Evolutionary conservation across 257 asterid species (phyloP).

Genomic region (Gynochthodes officinalis): DNA sequence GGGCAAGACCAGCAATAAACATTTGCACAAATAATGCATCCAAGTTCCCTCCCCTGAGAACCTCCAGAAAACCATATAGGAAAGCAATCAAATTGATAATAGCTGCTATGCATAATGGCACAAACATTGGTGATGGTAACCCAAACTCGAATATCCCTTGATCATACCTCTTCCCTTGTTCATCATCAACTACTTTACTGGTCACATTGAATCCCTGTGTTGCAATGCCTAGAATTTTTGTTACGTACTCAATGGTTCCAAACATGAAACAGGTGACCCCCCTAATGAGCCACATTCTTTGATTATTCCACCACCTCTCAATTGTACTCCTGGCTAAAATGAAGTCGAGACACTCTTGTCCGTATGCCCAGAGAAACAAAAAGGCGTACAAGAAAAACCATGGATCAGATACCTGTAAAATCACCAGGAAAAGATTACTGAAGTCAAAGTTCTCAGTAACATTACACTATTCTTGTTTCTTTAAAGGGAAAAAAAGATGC

Average conservation of each 20-base stretch:
- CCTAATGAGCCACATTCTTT: conserved; percentile 72
- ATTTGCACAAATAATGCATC: conserved; percentile 34
- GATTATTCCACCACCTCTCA: conserved; percentile 79
- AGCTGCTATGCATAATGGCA: conserved; percentile 52
- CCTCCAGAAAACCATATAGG: background rate
- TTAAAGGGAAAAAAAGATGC: too few species aligned
- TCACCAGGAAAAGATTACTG: background rate
- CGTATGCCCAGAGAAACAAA: conserved; percentile 57
- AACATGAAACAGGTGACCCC: conserved; percentile 47
- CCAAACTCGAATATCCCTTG: conserved; percentile 67
- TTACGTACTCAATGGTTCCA: conserved; percentile 49
- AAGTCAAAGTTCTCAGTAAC: background rate
- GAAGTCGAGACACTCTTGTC: conserved; percentile 62
- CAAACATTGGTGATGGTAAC: conserved; percentile 57
- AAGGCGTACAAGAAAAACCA: conserved; percentile 53
- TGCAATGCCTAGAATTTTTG: conserved; percentile 47
- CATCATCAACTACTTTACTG: conserved; percentile 56
- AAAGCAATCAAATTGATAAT: conserved; percentile 34
- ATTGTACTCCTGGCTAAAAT: conserved; percentile 40
- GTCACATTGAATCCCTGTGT: conserved; percentile 58
- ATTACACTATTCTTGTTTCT: background rate
- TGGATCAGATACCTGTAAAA: conserved; percentile 48
- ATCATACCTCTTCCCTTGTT: conserved; percentile 47
- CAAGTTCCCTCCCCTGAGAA: conserved; percentile 20
- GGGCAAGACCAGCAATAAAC: conserved; percentile 48